phyloP scores from a whole-genome alignment of 2,329 filamentous ascomycete genomes.

The Fulvia fulva region DNA sequence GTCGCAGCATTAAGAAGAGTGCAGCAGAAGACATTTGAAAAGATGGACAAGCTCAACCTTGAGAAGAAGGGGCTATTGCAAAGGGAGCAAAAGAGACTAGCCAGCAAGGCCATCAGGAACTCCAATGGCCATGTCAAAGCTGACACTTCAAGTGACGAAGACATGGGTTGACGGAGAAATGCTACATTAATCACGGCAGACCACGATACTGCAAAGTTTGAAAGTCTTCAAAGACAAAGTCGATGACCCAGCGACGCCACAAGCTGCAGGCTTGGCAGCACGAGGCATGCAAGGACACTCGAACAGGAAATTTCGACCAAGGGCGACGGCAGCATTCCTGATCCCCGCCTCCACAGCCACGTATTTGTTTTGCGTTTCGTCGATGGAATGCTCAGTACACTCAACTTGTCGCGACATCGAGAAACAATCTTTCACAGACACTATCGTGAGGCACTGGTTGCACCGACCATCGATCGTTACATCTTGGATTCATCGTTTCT shows the following conservation, averaged over 20 bases:
- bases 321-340: conserved; percentile 26
- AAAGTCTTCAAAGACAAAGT: not conserved
- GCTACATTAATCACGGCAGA: not conserved
- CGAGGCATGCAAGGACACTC: conserved; percentile 14
- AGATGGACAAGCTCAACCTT: conserved; percentile 41
- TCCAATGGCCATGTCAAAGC: conserved; percentile 10
- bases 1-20: conserved; percentile 43
- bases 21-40: conserved; percentile 44
- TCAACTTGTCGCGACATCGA: conserved; percentile 2
- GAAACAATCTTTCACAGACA: not conserved
- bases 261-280: conserved; percentile 13
- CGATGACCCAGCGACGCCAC: not conserved
- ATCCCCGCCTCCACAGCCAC: conserved; percentile 21
- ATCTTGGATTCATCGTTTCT: conserved; percentile 1
- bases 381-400: conserved; percentile 25
- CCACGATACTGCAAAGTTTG: not conserved
- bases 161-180: conserved; percentile 9
- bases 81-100: conserved; percentile 27
- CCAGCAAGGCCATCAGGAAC: not conserved
- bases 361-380: conserved; percentile 31
- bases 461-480: conserved; percentile 15
- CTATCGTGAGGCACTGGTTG: conserved; percentile 18
- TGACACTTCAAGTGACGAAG: conserved; percentile 9
- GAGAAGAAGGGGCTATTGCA: conserved; percentile 38
- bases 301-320: conserved; percentile 5